Conservation (phyloP, 768 basidiomycete species). For the Termitomyces sp. region DNA sequence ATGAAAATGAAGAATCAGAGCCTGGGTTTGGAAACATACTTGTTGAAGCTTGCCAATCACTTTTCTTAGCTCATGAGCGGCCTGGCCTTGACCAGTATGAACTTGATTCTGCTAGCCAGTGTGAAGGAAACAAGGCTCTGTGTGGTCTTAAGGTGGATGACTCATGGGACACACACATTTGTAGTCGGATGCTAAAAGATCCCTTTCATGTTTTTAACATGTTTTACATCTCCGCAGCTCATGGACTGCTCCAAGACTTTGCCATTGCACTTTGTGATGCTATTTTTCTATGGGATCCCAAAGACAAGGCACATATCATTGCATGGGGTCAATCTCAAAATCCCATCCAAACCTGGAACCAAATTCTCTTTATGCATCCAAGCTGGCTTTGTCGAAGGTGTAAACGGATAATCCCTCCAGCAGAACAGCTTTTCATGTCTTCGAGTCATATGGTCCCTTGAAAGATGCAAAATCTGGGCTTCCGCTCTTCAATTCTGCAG, state of each 20-base stretch:
- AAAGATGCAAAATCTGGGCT: constrained; percentile 22
- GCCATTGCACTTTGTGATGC: constrained; percentile 19
- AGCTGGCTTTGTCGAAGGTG: constrained; percentile 22
- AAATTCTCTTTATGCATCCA: constrained; percentile 8
- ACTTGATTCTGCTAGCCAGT: neutral
- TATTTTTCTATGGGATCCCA: constrained; percentile 18
- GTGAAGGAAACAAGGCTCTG: neutral
- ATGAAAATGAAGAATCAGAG: neutral
- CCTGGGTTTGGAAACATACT: neutral
- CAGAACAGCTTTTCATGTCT: constrained; percentile 25
- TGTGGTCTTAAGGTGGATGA: neutral
- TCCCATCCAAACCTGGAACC: constrained; percentile 4
- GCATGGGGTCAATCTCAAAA: constrained; percentile 13
- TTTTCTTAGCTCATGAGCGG: neutral
- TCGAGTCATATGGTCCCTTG: constrained; percentile 26
- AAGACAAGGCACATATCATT: constrained; percentile 17
- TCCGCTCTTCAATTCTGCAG: constrained; percentile 24
- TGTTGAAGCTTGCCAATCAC: neutral
- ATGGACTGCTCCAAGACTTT: constrained; percentile 19
- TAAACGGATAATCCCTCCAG: constrained; percentile 25
- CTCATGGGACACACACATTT: neutral
- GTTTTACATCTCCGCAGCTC: constrained; percentile 18
- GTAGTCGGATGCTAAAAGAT: constrained; percentile 16
- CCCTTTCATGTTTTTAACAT: constrained; percentile 23
- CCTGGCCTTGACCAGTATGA: neutral